Conservation (phyloP, 306 rosid genomes). For the Ormosia semicastrata region DNA sequence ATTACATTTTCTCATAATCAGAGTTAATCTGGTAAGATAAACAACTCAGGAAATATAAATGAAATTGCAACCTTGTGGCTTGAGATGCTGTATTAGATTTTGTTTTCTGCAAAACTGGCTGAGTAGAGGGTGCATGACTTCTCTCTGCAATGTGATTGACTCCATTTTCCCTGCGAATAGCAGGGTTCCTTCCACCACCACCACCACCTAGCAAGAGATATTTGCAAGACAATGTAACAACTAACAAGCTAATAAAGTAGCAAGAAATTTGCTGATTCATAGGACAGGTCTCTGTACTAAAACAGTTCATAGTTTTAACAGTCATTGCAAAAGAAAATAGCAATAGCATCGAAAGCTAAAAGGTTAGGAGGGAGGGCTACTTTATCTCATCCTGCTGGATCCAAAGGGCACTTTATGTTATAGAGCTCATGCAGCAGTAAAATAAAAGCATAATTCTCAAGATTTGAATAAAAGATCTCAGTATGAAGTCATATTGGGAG, state of each 20-base stretch:
- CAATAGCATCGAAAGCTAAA: slow-evolving; percentile 1
- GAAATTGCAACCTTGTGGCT: slow-evolving; percentile 45
- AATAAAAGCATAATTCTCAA: neutral
- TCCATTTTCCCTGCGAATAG: slow-evolving; percentile 64
- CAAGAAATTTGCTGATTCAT: neutral
- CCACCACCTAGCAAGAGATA: slow-evolving; percentile 50
- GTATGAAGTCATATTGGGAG: neutral
- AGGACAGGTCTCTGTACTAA: neutral
- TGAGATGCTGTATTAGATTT: slow-evolving; percentile 40
- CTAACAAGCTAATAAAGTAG: neutral
- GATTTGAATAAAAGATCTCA: neutral
- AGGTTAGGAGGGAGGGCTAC: neutral
- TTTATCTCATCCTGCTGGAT: neutral
- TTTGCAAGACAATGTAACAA: slow-evolving; percentile 16
- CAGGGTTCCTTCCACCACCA: slow-evolving; percentile 49
- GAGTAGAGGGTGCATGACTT: slow-evolving; percentile 36
- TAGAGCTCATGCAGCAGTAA: neutral
- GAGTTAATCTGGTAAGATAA: neutral
- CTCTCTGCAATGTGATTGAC: slow-evolving; percentile 43
- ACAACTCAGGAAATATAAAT: neutral
- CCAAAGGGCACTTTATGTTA: neutral
- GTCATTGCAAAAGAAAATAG: slow-evolving; percentile 2
- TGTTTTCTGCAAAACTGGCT: slow-evolving; percentile 41
- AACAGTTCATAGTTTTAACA: neutral
- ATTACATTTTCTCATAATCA: slow-evolving; percentile 7